These are phyloP conservation scores for Solanum virginianum DNA, from an alignment of 257 asterid species.

Conservation along the genomic window DNA sequence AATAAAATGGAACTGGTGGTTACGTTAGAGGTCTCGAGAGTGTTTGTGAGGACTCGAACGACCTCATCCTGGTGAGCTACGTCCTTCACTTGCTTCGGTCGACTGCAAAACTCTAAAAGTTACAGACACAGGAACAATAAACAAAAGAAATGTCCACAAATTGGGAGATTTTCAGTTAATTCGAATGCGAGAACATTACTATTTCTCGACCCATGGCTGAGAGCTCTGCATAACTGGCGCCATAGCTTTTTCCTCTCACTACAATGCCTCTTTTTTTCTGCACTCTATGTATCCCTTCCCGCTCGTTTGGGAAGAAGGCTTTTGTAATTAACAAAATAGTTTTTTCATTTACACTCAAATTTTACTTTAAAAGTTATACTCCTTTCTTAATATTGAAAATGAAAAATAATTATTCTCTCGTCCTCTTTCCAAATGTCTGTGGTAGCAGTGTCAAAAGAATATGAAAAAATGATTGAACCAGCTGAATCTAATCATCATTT, in stretches of 20 bases:
- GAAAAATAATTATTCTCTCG: too few relatives aligned
- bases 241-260: conserved; percentile 18
- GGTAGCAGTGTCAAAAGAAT: too few relatives aligned
- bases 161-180: background rate
- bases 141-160: background rate
- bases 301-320: background rate
- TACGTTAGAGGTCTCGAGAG: conserved; percentile 90
- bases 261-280: too few relatives aligned
- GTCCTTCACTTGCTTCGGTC: conserved; percentile 94
- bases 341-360: too few relatives aligned
- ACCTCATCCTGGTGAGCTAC: conserved; percentile 98
- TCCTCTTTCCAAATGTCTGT: too few relatives aligned
- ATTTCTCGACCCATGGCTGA: conserved; percentile 99
- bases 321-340: background rate
- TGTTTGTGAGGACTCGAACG: conserved; percentile 91
- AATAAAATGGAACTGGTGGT: background rate
- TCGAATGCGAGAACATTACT: conserved; percentile 23
- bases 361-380: too few relatives aligned
- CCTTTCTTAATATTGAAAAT: too few relatives aligned
- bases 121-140: background rate
- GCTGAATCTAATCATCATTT: too few relatives aligned
- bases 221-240: conserved; percentile 88
- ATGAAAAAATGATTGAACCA: too few relatives aligned
- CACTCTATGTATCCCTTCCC: background rate
- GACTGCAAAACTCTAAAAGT: conserved; percentile 30